Conservation (phyloP, 768 basidiomycete genomes). For the Auricularia sp. region DNA sequence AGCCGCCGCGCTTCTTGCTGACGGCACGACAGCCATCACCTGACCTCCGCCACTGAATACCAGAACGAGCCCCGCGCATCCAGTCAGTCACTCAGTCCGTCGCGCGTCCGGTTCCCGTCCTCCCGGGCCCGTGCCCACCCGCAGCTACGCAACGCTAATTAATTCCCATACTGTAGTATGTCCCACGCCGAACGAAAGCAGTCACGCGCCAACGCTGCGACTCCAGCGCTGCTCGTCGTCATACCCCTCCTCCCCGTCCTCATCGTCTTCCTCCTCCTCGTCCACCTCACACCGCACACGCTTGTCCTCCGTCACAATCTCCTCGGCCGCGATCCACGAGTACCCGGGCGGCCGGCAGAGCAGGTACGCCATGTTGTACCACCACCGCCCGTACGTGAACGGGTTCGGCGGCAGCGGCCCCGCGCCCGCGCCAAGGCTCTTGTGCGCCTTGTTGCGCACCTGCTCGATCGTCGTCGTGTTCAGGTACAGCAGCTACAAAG, state of each 20-base stretch:
- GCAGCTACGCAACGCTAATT: no score
- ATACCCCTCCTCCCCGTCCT: conserved; percentile 18
- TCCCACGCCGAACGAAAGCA: not conserved
- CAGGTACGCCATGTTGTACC: conserved; percentile 62
- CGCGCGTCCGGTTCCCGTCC: no score
- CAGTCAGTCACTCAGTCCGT: not conserved
- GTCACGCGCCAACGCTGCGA: not conserved
- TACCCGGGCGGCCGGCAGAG: conserved; percentile 73
- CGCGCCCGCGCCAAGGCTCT: conserved; percentile 49
- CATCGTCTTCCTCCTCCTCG: conserved; percentile 17
- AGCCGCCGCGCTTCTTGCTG: not conserved
- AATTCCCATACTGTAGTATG: not conserved
- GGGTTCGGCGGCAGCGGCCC: conserved; percentile 61
- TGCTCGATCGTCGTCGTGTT: conserved; percentile 94
- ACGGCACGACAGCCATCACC: not conserved
- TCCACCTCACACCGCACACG: conserved; percentile 56
- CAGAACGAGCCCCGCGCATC: not conserved
- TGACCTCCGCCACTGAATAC: not conserved
- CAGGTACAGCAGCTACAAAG: conserved; percentile 55
- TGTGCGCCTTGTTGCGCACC: conserved; percentile 83
- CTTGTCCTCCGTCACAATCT: conserved; percentile 57
- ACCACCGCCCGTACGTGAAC: conserved; percentile 73
- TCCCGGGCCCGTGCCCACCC: no score
- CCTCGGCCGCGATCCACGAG: conserved; percentile 66
- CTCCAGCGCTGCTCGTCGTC: conserved; percentile 1